Evolutionary conservation across 768 basidiomycete species (phyloP).

Genomic region (Pisolithus microcarpus): DNA sequence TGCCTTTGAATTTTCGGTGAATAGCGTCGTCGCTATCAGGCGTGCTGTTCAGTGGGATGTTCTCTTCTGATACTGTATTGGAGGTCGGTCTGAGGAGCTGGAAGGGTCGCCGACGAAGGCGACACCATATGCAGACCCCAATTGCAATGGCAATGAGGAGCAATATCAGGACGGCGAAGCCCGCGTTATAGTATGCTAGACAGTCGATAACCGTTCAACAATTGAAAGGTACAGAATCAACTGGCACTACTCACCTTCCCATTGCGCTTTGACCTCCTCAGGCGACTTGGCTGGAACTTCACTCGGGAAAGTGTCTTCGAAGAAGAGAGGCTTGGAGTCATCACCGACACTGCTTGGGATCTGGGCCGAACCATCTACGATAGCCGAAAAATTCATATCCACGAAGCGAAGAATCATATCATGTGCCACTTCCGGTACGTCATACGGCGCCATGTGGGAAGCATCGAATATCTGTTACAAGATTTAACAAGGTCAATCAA

Average conservation of each 20-base stretch:
- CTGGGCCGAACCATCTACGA: constrained; percentile 72
- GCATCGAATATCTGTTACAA: constrained; percentile 71
- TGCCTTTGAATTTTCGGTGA: constrained; percentile 38
- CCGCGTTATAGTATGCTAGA: constrained; percentile 90
- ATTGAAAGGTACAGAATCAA: neutral
- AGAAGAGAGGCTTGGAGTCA: constrained; percentile 56
- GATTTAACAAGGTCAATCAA: neutral
- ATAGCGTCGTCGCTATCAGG: constrained; percentile 32
- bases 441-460: constrained; percentile 93
- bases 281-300: constrained; percentile 48
- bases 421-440: constrained; percentile 80
- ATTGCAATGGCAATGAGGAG: constrained; percentile 45
- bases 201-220: constrained; percentile 1
- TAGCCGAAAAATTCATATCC: constrained; percentile 77
- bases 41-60: constrained; percentile 53
- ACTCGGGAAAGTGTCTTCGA: constrained; percentile 35
- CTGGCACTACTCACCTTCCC: constrained; percentile 60
- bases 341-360: constrained; percentile 79
- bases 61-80: constrained; percentile 45
- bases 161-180: constrained; percentile 79
- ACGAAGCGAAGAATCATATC: constrained; percentile 99
- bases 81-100: constrained; percentile 13
- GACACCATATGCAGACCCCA: constrained; percentile 72
- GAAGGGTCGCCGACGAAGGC: constrained; percentile 28
- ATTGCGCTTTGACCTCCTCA: constrained; percentile 77